phyloP scores from a whole-genome alignment of 805 yeast genomes.

The Myxozyma nipponensis region DNA sequence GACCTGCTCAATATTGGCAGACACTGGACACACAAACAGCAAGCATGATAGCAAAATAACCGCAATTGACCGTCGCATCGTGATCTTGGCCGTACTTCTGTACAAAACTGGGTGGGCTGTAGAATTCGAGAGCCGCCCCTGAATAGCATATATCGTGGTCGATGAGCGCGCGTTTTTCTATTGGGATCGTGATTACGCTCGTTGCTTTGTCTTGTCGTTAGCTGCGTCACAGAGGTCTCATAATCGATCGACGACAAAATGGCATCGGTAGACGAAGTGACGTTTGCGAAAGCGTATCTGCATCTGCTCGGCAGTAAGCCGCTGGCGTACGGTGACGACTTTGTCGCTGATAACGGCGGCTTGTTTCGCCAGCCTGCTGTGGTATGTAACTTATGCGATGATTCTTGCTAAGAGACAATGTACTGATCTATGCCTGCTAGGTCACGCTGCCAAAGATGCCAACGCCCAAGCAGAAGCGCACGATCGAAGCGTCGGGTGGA shows the following conservation, averaged over 20 bases:
- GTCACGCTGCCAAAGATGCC: slow-evolving; percentile 20
- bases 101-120: too few species aligned
- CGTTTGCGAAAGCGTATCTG: slow-evolving; percentile 22
- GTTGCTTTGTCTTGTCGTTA: too few species aligned
- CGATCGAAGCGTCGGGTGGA: not conserved
- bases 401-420: too few species aligned
- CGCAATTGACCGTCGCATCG: too few species aligned
- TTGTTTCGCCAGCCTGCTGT: slow-evolving; percentile 7
- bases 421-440: slow-evolving; percentile 1
- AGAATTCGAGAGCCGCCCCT: too few species aligned
- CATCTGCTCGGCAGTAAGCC: slow-evolving; percentile 16
- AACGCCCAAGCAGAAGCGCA: slow-evolving; percentile 6
- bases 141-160: too few species aligned
- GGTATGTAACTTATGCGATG: too few species aligned
- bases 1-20: slow-evolving; percentile 26
- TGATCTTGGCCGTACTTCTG: too few species aligned
- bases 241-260: too few species aligned
- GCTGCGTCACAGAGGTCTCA: too few species aligned
- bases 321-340: slow-evolving; percentile 16
- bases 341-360: slow-evolving; percentile 5
- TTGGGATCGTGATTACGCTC: too few species aligned
- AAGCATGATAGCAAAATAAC: slow-evolving; percentile 15
- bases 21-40: not conserved
- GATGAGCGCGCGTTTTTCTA: slow-evolving; percentile 21
- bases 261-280: slow-evolving; percentile 21